Evolutionary conservation across 2,329 filamentous ascomycete genomes (phyloP).

Genomic region (Aspergillus sp.): DNA sequence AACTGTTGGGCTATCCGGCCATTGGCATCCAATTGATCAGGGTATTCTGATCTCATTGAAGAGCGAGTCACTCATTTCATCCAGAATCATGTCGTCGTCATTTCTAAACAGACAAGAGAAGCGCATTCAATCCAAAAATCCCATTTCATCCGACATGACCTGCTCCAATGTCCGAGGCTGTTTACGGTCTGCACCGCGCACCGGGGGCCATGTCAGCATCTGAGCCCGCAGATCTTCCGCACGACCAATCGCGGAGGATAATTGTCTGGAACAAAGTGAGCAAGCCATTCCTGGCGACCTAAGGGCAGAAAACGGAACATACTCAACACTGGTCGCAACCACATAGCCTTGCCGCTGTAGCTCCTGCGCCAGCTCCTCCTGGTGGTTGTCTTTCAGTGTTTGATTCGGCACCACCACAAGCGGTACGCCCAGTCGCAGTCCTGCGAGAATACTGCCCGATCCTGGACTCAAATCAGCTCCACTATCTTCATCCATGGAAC

Average conservation of each 20-base stretch:
- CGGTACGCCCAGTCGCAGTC: conserved; percentile 68
- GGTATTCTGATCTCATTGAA: too few species aligned
- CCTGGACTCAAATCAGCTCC: conserved; percentile 51
- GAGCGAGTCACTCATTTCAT: neutral
- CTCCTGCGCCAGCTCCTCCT: conserved; percentile 78
- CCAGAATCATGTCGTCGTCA: neutral
- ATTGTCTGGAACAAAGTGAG: conserved; percentile 38
- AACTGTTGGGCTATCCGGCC: too few species aligned
- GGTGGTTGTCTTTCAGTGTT: conserved; percentile 81
- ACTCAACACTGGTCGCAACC: conserved; percentile 68
- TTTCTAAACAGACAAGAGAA: neutral
- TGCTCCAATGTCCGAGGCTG: conserved; percentile 46
- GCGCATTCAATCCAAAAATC: conserved; percentile 50
- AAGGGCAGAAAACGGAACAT: conserved; percentile 28
- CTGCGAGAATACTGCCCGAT: conserved; percentile 85
- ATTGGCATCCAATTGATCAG: too few species aligned
- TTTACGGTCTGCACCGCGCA: conserved; percentile 44
- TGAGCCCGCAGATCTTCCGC: conserved; percentile 48
- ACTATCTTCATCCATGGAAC: neutral
- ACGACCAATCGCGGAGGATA: conserved; percentile 47
- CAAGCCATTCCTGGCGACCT: neutral
- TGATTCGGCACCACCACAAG: conserved; percentile 90
- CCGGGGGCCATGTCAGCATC: conserved; percentile 51
- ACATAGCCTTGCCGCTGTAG: conserved; percentile 74
- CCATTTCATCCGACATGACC: conserved; percentile 59